These are phyloP conservation scores for Podaxis rugospora DNA, from an alignment of 768 basidiomycete genomes.

Conservation along the genomic window DNA sequence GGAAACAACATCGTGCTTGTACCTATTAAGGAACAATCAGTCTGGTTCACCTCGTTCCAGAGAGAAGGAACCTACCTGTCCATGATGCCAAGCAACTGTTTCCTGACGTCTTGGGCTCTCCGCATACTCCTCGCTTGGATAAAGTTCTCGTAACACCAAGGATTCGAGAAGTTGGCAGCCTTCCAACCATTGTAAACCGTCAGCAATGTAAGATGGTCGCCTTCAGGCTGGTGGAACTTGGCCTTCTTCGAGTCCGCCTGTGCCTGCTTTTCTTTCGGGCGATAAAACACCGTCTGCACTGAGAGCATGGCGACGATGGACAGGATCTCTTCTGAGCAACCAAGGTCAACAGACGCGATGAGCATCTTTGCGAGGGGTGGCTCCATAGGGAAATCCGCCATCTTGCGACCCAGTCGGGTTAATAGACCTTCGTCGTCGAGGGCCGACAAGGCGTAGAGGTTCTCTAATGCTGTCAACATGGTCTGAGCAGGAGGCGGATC, in stretches of 20 bases:
- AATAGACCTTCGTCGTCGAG: constrained; percentile 95
- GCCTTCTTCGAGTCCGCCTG: constrained; percentile 99
- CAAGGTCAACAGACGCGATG: constrained; percentile 94
- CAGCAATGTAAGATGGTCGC: constrained; percentile 87
- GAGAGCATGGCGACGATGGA: constrained; percentile 98
- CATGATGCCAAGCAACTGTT: constrained; percentile 98
- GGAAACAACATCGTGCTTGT: constrained; percentile 95
- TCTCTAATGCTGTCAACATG: constrained; percentile 93
- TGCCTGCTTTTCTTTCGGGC: constrained; percentile 99
- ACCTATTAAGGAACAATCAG: constrained; percentile 39
- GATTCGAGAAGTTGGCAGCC: constrained; percentile 91
- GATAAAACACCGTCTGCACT: constrained; percentile 94
- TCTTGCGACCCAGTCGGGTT: constrained; percentile 93
- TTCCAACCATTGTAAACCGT: constrained; percentile 99
- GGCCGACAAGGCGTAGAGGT: constrained; percentile 91
- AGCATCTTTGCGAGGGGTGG: constrained; percentile 96
- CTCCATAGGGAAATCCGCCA: constrained; percentile 99
- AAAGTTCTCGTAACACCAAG: constrained; percentile 99
- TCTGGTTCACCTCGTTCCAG: not conserved
- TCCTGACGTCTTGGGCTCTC: constrained; percentile 94
- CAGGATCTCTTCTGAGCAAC: constrained; percentile 96
- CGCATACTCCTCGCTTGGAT: constrained; percentile 98
- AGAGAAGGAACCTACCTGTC: constrained; percentile 61
- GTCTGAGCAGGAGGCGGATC: constrained; percentile 97
- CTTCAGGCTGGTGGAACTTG: constrained; percentile 99